These are phyloP conservation scores for Xenoacremonium recifei DNA, from an alignment of 2,329 filamentous ascomycete genomes.

Conservation along the genomic window DNA sequence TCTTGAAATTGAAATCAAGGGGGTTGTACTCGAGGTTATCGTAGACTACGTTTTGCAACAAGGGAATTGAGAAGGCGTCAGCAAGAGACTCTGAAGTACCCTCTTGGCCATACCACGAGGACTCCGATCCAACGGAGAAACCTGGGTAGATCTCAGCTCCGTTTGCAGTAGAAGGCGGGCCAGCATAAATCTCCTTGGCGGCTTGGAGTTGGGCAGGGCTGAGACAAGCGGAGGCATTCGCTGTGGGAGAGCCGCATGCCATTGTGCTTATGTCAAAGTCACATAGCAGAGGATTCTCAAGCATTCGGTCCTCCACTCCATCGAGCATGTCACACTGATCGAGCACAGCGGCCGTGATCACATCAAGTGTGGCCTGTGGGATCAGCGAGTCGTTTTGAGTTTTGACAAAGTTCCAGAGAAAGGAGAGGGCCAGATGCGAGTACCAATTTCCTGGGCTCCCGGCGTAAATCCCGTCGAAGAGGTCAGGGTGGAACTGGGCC, in stretches of 20 bases:
- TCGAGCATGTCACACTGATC: conserved; percentile 6
- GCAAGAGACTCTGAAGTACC: no score
- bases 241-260: no score
- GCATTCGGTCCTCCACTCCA: background rate
- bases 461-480: conserved; percentile 7
- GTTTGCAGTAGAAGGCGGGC: background rate
- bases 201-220: no score
- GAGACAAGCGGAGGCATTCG: no score
- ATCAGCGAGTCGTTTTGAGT: background rate
- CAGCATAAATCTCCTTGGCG: no score
- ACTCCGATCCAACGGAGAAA: conserved; percentile 1
- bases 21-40: conserved; percentile 3
- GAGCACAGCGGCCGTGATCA: conserved; percentile 3
- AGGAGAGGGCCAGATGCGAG: conserved; percentile 4
- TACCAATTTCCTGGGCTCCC: conserved; percentile 8
- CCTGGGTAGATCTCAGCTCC: background rate
- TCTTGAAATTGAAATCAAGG: conserved; percentile 1
- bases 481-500: conserved; percentile 4
- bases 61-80: background rate
- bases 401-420: conserved; percentile 3
- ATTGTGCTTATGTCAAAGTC: background rate
- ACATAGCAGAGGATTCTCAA: background rate
- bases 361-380: conserved; percentile 1
- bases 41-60: conserved; percentile 4
- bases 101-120: conserved; percentile 3